Evolutionary conservation across 192 early-diverging fungal genomes (phyloP).

Genomic region (Helicostylum pulchrum): DNA sequence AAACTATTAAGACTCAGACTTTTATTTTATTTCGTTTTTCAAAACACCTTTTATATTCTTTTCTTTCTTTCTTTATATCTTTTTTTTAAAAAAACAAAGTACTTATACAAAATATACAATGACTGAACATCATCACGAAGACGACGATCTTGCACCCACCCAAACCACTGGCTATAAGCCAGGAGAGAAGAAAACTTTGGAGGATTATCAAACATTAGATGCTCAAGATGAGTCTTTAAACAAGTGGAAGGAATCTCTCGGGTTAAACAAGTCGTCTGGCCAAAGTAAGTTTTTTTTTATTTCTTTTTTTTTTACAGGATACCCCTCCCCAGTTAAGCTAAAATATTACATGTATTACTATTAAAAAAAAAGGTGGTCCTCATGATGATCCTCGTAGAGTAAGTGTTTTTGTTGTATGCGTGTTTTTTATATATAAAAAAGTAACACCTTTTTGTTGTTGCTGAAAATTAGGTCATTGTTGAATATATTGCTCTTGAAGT

Average conservation of each 20-base stretch:
- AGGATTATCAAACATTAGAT: conserved; percentile 83
- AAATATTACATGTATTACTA: too few relatives aligned
- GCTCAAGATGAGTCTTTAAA: conserved; percentile 88
- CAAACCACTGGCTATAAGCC: conserved; percentile 85
- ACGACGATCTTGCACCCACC: conserved; percentile 75
- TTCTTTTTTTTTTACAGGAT: background rate
- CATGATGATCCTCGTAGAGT: conserved; percentile 60
- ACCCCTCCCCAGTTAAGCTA: background rate
- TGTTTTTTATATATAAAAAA: background rate
- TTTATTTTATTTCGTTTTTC: too few relatives aligned
- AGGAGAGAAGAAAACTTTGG: conserved; percentile 87
- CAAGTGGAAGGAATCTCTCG: conserved; percentile 97
- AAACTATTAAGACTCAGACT: background rate
- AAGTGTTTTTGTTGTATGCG: background rate
- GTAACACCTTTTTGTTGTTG: background rate
- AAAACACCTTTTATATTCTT: conserved; percentile 6
- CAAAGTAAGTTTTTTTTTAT: conserved; percentile 2
- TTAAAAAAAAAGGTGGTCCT: conserved; percentile 33
- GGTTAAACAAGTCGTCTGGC: conserved; percentile 60
- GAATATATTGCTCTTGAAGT: conserved; percentile 71
- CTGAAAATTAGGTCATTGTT: conserved; percentile 61
- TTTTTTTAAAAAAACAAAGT: background rate
- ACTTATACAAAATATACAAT: conserved; percentile 23
- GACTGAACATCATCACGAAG: conserved; percentile 49
- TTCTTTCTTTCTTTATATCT: conserved; percentile 13